Conservation (phyloP, 2,329 filamentous ascomycete species). For the Myriangium duriaei region DNA sequence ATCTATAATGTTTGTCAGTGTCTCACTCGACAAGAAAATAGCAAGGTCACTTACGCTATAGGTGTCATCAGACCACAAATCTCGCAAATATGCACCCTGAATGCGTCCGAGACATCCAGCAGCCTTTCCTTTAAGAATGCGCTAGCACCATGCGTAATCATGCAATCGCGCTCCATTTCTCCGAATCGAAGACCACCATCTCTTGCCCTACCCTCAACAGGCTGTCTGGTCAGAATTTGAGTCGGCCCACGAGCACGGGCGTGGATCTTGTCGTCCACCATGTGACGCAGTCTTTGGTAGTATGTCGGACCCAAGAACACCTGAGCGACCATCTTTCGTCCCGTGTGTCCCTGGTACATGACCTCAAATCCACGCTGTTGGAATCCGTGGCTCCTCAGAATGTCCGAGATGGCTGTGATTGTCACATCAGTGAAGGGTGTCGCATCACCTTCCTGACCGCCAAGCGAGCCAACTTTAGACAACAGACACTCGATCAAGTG, state of each 20-base stretch:
- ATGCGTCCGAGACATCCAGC: conserved; percentile 95
- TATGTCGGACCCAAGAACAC: conserved; percentile 97
- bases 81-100: conserved; percentile 95
- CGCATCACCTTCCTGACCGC: conserved; percentile 91
- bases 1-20: not conserved
- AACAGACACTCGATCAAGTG: conserved; percentile 98
- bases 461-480: conserved; percentile 86
- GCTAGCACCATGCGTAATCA: conserved; percentile 98
- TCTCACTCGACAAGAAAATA: not conserved
- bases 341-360: conserved; percentile 98
- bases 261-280: conserved; percentile 99
- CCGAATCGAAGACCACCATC: conserved; percentile 98
- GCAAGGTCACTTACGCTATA: conserved; percentile 65
- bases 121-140: conserved; percentile 94
- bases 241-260: conserved; percentile 93
- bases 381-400: conserved; percentile 82
- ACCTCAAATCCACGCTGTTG: conserved; percentile 95
- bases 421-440: conserved; percentile 98
- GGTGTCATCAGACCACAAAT: conserved; percentile 98
- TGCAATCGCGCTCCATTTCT: conserved; percentile 99
- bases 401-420: conserved; percentile 78
- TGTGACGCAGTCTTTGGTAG: conserved; percentile 95
- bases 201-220: conserved; percentile 93
- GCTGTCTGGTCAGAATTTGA: conserved; percentile 93
- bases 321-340: conserved; percentile 82